Conservation (phyloP, 495 filamentous ascomycete genomes). For the Penicillium atrosanguineum region DNA sequence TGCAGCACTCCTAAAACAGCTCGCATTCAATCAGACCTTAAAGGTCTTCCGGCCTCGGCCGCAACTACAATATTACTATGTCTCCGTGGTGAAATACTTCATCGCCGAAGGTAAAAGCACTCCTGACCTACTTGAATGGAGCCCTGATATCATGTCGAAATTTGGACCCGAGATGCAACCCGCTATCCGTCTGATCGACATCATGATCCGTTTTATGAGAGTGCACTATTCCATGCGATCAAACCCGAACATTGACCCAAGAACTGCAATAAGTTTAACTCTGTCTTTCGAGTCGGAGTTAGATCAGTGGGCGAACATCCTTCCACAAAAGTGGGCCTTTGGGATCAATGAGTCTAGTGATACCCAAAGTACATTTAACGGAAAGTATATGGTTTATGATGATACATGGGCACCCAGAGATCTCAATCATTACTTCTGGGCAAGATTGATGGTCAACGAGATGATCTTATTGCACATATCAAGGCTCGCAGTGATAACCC, state of each 20-base stretch:
- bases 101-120: constrained; percentile 3
- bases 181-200: constrained; percentile 15
- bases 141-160: constrained; percentile 3
- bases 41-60: constrained; percentile 5
- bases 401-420: constrained; percentile 16
- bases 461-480: constrained; percentile 13
- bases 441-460: constrained; percentile 18
- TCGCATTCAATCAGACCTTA: constrained; percentile 5
- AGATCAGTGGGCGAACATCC: constrained; percentile 16
- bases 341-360: constrained; percentile 10
- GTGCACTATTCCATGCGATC: constrained; percentile 9
- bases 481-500: background rate
- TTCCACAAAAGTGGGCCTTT: constrained; percentile 17
- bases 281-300: constrained; percentile 14
- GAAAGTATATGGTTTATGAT: constrained; percentile 15
- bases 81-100: constrained; percentile 25
- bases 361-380: constrained; percentile 12
- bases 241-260: background rate
- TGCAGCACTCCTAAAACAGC: constrained; percentile 18
- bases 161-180: constrained; percentile 5
- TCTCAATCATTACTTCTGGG: constrained; percentile 24
- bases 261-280: background rate
- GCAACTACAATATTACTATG: constrained; percentile 19
- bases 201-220: constrained; percentile 20
- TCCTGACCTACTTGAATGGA: constrained; percentile 13